Conservation (phyloP, 495 filamentous ascomycete genomes). For the Aspergillus haitiensis region DNA sequence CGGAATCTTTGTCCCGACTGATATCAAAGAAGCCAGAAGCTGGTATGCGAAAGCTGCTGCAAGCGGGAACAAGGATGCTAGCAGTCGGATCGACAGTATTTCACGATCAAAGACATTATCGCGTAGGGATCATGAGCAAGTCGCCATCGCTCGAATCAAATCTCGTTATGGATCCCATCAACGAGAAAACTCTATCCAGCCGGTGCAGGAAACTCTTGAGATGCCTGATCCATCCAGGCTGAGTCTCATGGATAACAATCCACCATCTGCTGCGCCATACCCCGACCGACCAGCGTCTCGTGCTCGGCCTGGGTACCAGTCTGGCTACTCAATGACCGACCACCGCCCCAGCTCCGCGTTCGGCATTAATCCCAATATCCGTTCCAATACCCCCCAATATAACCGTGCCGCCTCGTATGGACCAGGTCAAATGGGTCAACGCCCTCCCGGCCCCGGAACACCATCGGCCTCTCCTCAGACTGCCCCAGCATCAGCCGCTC, state of each 20-base stretch:
- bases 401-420: slow-evolving; percentile 39
- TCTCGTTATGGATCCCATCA: slow-evolving; percentile 87
- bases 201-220: slow-evolving; percentile 61
- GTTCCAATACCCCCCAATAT: slow-evolving; percentile 44
- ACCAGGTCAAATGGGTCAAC: slow-evolving; percentile 42
- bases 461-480: slow-evolving; percentile 34
- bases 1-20: slow-evolving; percentile 78
- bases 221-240: slow-evolving; percentile 69
- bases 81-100: slow-evolving; percentile 77
- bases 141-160: slow-evolving; percentile 87
- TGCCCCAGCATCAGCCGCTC: slow-evolving; percentile 32
- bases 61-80: slow-evolving; percentile 90
- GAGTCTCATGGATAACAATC: slow-evolving; percentile 42
- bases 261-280: slow-evolving; percentile 42
- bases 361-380: slow-evolving; percentile 58
- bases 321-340: slow-evolving; percentile 48
- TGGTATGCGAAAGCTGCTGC: slow-evolving; percentile 93
- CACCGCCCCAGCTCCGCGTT: slow-evolving; percentile 65
- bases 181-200: slow-evolving; percentile 52
- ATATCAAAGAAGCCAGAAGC: slow-evolving; percentile 76
- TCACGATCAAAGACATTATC: slow-evolving; percentile 82
- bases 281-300: slow-evolving; percentile 40
- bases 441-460: slow-evolving; percentile 38
- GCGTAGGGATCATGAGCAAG: slow-evolving; percentile 86
- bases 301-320: slow-evolving; percentile 65